Base-by-base conservation (phyloP, 805 yeast genomes). In the Ogataea nonfermentans region DNA sequence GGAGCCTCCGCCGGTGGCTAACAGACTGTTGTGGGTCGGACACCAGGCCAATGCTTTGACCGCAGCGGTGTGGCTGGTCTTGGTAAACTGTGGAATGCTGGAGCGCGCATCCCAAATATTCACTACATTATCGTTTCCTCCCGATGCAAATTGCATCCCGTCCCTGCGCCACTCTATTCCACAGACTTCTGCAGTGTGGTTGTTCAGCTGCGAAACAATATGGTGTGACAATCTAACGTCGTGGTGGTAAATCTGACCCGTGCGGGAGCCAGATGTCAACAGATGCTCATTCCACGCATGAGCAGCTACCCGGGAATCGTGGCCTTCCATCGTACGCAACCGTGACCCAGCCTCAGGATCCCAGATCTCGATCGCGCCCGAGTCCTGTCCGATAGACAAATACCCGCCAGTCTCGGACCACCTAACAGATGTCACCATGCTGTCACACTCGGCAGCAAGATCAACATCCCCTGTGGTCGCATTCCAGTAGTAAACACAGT, bases 1-100 rank as follows among this genome's bases (percentile, higher is more conserved):
- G 9, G 95, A 83, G 11, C 99, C 99, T 37, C 99, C 99, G 6
- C 98, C 99, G 3, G 96, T 84, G n/a, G 97, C 97, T 37, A 91
- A 70, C 38, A 90, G 63, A 44, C 84, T 82, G 22, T 67, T 67
- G 52, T 87, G 91, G 59, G 83, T 83, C 2, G 98, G 98, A 57
- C 95, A 84, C 96, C 97, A 91, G 7, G 91, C 80, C 34, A 93
- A 62, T 2, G 98, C 97, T 63, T 93, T 93, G 4, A 91, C 96
- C 0, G 98, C 98, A 0, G 98, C 96, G 22, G 77, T 81, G 63
- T 91, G 99, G 39, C 79, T 77, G 12, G 82, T 75, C 58, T 89
- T 86, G 10, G 81, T 70, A 59, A 81, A 86, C 47, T 79, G 74
- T 2, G 98, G 96, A 0, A 73, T 63, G 4, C 68, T 53, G 1